Conservation (phyloP, 176 grass and related monocot genomes). For the Dendrocalamus sinicus region DNA sequence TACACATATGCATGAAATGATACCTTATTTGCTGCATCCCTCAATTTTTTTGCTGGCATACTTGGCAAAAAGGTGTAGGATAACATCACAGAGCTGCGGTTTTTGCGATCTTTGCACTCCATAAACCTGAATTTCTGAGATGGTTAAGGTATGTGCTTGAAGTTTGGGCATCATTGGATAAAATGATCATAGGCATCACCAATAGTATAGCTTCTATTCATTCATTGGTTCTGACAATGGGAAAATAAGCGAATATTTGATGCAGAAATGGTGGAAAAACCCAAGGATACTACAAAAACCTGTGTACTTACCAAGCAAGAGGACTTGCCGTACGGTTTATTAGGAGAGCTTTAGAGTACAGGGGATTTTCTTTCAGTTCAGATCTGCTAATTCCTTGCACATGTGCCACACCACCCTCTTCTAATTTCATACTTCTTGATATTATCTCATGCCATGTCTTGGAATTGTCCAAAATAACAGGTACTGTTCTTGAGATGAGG, state of each 20-base stretch:
- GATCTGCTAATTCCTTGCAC: conserved; percentile 69
- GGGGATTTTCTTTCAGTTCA: conserved; percentile 69
- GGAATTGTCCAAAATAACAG: conserved; percentile 81
- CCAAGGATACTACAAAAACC: conserved; percentile 18
- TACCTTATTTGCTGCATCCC: conserved; percentile 72
- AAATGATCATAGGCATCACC: not conserved
- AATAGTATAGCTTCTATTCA: conserved; percentile 21
- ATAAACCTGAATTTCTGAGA: conserved; percentile 67
- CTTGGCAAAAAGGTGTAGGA: conserved; percentile 71
- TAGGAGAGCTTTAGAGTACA: conserved; percentile 61
- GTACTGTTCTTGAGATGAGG: conserved; percentile 66
- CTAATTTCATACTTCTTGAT: conserved; percentile 58
- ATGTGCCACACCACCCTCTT: conserved; percentile 53
- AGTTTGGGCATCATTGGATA: not conserved
- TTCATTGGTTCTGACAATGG: not conserved
- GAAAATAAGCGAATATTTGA: conserved; percentile 9
- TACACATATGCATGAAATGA: conserved; percentile 17
- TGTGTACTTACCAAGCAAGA: conserved; percentile 72
- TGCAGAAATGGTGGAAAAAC: not conserved
- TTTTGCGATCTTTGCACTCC: conserved; percentile 81
- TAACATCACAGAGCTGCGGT: conserved; percentile 68
- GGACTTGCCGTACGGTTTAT: conserved; percentile 85
- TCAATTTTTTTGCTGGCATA: conserved; percentile 69
- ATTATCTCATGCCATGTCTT: conserved; percentile 60
- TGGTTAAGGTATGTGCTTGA: not conserved